Conservation (phyloP, 441 rosid species). For the Erodium moschatum region DNA sequence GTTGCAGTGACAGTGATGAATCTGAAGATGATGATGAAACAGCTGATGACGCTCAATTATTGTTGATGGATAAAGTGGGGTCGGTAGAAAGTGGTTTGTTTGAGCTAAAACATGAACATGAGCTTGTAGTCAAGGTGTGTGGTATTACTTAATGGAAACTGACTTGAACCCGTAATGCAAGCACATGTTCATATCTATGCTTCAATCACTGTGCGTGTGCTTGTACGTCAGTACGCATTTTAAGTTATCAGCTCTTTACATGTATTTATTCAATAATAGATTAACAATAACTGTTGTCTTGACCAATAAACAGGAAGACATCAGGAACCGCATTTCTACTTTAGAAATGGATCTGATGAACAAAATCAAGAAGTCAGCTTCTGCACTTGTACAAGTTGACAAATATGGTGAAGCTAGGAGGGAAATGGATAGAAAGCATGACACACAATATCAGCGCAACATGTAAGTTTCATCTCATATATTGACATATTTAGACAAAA, state of each 20-base stretch:
- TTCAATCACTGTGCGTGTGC: no score
- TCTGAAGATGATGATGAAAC: constrained; percentile 37
- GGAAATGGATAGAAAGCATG: constrained; percentile 65
- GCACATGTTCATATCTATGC: no score
- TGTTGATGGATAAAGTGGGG: constrained; percentile 44
- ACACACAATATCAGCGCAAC: constrained; percentile 73
- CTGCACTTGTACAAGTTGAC: constrained; percentile 45
- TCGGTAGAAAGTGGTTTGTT: constrained; percentile 45
- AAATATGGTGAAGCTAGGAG: constrained; percentile 55
- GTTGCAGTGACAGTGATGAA: constrained; percentile 44
- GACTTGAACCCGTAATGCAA: no score
- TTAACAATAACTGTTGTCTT: constrained; percentile 4
- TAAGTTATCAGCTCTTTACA: not conserved
- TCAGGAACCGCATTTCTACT: constrained; percentile 53
- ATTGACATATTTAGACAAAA: constrained; percentile 2
- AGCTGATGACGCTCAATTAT: constrained; percentile 30
- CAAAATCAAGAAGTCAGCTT: constrained; percentile 40
- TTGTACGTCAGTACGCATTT: not conserved
- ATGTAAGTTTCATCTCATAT: constrained; percentile 39
- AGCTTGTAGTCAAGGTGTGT: constrained; percentile 51
- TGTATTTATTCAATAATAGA: not conserved
- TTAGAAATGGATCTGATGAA: constrained; percentile 49
- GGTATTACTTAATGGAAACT: not conserved
- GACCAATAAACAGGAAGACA: constrained; percentile 51
- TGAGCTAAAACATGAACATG: constrained; percentile 49